phyloP scores from a whole-genome alignment of 2,329 filamentous ascomycete species.

The Xylaria sp. region DNA sequence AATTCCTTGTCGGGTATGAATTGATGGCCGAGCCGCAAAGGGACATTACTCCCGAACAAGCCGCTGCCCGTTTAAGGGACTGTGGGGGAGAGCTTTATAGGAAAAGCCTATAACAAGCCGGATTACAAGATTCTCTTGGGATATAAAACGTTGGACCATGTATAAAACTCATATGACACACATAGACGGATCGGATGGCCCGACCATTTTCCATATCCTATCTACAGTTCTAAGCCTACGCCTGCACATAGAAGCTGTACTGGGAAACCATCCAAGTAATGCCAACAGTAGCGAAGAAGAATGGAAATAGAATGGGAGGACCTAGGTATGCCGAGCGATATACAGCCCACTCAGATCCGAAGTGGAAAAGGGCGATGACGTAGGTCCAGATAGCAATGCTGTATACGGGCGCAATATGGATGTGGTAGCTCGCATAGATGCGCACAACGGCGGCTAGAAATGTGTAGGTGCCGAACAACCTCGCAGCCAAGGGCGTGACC shows the following conservation, averaged over 20 bases:
- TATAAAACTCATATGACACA: slow-evolving; percentile 9
- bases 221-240: slow-evolving; percentile 18
- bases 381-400: slow-evolving; percentile 86
- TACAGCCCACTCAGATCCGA: slow-evolving; percentile 80
- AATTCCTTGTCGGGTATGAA: slow-evolving; percentile 97
- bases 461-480: slow-evolving; percentile 90
- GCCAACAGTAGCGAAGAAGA: slow-evolving; percentile 61
- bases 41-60: slow-evolving; percentile 97
- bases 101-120: slow-evolving; percentile 60
- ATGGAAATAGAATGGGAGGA: slow-evolving; percentile 65
- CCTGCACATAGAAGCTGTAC: slow-evolving; percentile 73
- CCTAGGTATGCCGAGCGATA: slow-evolving; percentile 79
- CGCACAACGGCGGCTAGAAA: slow-evolving; percentile 80
- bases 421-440: slow-evolving; percentile 85
- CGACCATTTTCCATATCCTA: not conserved
- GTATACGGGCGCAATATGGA: slow-evolving; percentile 77
- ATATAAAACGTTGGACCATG: not conserved
- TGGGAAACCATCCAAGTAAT: slow-evolving; percentile 73
- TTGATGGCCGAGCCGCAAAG: slow-evolving; percentile 97
- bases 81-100: slow-evolving; percentile 88
- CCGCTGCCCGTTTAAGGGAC: slow-evolving; percentile 77
- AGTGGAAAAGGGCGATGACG: slow-evolving; percentile 79
- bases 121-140: slow-evolving; percentile 12
- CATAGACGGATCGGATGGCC: slow-evolving; percentile 4
- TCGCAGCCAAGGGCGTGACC: slow-evolving; percentile 78